Percentiles rank a stretch among this genome's conserved stretches.
These are phyloP conservation scores for Solanum hybrid DNA, from an alignment of 305 asterid species.

Conservation along the genomic window DNA sequence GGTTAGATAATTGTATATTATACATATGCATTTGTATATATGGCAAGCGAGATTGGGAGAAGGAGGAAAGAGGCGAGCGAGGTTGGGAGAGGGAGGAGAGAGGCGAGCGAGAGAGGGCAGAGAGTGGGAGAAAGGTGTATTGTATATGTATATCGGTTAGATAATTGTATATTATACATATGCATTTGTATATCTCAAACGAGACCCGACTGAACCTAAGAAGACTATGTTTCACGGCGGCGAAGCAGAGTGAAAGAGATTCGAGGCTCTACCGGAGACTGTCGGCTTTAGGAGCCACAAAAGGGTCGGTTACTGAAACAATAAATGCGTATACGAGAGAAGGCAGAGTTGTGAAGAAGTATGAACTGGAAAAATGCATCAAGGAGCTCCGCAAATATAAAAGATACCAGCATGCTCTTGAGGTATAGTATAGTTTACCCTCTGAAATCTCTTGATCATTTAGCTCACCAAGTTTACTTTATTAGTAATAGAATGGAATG, in stretches of 20 bases:
- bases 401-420: constrained; percentile 53
- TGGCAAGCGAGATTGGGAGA: no score
- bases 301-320: constrained; percentile 39
- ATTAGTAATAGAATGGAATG: neutral
- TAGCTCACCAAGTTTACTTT: neutral
- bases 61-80: no score
- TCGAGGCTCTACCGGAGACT: constrained; percentile 43
- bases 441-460: neutral
- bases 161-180: no score
- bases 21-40: no score
- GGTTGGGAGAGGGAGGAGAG: no score
- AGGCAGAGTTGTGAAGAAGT: constrained; percentile 38
- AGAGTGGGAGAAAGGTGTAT: no score
- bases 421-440: constrained; percentile 23
- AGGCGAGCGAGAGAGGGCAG: no score
- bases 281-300: constrained; percentile 41
- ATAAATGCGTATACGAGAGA: constrained; percentile 54
- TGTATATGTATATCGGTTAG: no score
- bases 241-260: neutral
- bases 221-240: constrained; percentile 21
- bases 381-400: constrained; percentile 54
- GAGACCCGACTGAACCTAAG: constrained; percentile 17
- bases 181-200: neutral
- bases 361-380: constrained; percentile 40
- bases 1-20: no score